Percentiles rank a stretch among this genome's conserved stretches.
phyloP scores from a whole-genome alignment of 345 rosid genomes.

The Firmiana major region DNA sequence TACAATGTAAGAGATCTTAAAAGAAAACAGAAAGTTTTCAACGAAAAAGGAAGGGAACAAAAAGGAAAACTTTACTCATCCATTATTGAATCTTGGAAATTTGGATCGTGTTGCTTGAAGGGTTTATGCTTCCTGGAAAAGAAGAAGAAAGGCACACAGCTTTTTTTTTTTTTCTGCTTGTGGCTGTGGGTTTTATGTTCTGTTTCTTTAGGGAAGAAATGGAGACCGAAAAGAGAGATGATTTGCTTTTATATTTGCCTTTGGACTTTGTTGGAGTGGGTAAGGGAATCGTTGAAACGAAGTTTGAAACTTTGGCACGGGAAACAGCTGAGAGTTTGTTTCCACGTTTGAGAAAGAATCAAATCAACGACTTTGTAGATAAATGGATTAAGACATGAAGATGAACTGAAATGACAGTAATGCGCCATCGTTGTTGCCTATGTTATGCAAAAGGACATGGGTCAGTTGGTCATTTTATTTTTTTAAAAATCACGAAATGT shows the following conservation, averaged over 20 bases:
- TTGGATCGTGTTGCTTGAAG: background rate
- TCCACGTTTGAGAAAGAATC: background rate
- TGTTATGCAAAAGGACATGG: too few relatives aligned
- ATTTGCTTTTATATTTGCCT: too few relatives aligned
- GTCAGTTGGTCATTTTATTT: too few relatives aligned
- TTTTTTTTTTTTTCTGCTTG: background rate
- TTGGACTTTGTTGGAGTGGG: background rate
- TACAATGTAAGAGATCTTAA: background rate
- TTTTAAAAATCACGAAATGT: too few relatives aligned
- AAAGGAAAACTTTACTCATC: constrained; percentile 31
- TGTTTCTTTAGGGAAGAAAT: background rate
- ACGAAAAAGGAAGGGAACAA: background rate
- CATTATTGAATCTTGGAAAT: constrained; percentile 28
- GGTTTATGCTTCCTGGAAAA: background rate
- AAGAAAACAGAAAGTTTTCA: background rate
- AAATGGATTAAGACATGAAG: too few relatives aligned
- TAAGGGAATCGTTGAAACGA: background rate
- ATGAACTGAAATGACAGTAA: too few relatives aligned
- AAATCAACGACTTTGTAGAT: background rate
- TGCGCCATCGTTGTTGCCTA: too few relatives aligned
- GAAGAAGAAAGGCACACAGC: background rate
- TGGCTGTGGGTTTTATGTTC: constrained; percentile 8
- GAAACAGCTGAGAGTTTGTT: background rate
- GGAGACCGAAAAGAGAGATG: too few relatives aligned
- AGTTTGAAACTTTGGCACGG: background rate